These are phyloP conservation scores for Rosa persica DNA, from an alignment of 306 rosid genomes.

Conservation along the genomic window DNA sequence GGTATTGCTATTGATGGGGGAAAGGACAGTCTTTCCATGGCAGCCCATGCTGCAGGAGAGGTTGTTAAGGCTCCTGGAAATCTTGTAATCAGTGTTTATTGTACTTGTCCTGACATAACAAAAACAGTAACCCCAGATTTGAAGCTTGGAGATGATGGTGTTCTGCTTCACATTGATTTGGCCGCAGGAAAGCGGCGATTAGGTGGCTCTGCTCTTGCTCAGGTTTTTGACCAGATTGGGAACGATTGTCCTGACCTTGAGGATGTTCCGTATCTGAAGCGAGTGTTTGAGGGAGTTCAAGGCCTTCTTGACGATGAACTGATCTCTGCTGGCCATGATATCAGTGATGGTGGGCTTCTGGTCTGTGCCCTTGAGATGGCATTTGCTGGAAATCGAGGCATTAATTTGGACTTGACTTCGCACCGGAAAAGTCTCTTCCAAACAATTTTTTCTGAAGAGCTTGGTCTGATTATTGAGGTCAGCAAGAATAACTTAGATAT, in stretches of 20 bases:
- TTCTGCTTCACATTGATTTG: conserved; percentile 75
- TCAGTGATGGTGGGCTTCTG: conserved; percentile 88
- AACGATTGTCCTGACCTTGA: conserved; percentile 74
- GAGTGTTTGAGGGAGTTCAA: conserved; percentile 79
- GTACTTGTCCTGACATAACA: conserved; percentile 87
- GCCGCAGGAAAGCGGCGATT: conserved; percentile 75
- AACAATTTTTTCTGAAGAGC: conserved; percentile 80
- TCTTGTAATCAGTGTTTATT: conserved; percentile 88
- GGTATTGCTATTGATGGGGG: conserved; percentile 96
- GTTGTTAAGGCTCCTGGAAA: conserved; percentile 94
- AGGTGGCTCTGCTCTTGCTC: conserved; percentile 93
- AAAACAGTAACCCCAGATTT: conserved; percentile 88
- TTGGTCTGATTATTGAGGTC: conserved; percentile 77
- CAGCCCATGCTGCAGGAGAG: conserved; percentile 76
- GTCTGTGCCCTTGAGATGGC: conserved; percentile 91
- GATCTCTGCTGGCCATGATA: conserved; percentile 91
- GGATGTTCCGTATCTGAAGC: conserved; percentile 73
- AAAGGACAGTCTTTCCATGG: conserved; percentile 93
- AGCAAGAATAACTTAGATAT: conserved; percentile 55
- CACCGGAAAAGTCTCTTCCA: conserved; percentile 61
- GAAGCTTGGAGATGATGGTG: conserved; percentile 73
- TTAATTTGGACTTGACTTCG: conserved; percentile 54
- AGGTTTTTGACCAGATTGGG: conserved; percentile 86
- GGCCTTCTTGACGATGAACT: conserved; percentile 60
- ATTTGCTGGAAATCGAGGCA: conserved; percentile 80